phyloP scores from a whole-genome alignment of 176 grass and related monocot species.

The Musa beccarii region DNA sequence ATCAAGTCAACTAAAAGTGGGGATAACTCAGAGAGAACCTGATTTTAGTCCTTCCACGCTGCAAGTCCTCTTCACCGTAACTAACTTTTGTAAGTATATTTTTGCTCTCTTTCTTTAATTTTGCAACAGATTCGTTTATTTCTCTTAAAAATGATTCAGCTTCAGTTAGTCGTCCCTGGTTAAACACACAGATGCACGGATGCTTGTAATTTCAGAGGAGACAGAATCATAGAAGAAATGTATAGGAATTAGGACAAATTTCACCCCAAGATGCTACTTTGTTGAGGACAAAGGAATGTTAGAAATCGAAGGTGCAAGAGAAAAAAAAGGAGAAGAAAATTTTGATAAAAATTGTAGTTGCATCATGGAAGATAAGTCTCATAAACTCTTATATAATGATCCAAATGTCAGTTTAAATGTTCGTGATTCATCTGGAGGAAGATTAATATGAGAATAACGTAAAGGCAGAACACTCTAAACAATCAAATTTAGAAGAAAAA shows the following conservation, averaged over 20 bases:
- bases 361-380: background rate
- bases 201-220: background rate
- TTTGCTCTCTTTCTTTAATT: conserved; percentile 66
- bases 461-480: background rate
- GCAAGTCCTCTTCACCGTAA: conserved; percentile 75
- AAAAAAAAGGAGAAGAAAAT: background rate
- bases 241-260: background rate
- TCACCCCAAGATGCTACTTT: background rate
- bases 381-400: background rate
- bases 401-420: background rate
- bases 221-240: background rate
- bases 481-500: background rate
- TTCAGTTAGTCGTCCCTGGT: conserved; percentile 67
- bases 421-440: background rate
- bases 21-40: conserved; percentile 25
- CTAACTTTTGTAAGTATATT: conserved; percentile 64
- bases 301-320: background rate
- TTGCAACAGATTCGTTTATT: conserved; percentile 46
- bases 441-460: background rate
- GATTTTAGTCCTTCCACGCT: conserved; percentile 64
- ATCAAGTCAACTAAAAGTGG: background rate
- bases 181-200: background rate
- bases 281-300: background rate
- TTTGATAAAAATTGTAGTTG: background rate
- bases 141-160: conserved; percentile 65